A percentile compares a stretch with the other conserved stretches of the same genome.
These are phyloP conservation scores for Sporothrix euskadiensis DNA, from an alignment of 2,329 filamentous ascomycete genomes.

Conservation along the genomic window DNA sequence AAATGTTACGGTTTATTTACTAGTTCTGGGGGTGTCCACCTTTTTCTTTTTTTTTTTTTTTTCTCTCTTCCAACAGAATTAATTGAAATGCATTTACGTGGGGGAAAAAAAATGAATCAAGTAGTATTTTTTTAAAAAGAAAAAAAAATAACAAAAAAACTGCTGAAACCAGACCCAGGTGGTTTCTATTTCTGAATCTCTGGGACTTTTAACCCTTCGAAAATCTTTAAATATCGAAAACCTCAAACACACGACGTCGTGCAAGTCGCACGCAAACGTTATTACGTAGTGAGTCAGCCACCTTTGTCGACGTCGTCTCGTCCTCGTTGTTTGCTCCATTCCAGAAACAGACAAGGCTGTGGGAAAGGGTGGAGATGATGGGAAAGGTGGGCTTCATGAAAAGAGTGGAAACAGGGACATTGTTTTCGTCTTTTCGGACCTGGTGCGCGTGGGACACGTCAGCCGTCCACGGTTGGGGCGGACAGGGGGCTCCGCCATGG, in stretches of 20 bases:
- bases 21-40: no score
- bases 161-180: neutral
- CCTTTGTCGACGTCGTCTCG: neutral
- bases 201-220: neutral
- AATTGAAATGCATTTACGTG: no score
- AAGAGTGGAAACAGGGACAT: neutral
- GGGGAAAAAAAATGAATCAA: no score
- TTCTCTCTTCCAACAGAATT: no score
- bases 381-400: neutral
- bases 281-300: neutral
- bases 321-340: neutral
- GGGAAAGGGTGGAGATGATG: neutral
- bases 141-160: no score
- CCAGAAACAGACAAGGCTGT: slow-evolving; percentile 6
- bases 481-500: slow-evolving; percentile 1
- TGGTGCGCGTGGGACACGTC: neutral
- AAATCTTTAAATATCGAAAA: neutral
- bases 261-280: neutral
- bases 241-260: neutral
- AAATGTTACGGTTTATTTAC: no score
- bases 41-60: no score
- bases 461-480: neutral
- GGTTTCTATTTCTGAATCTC: neutral
- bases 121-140: no score
- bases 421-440: neutral